phyloP scores from a whole-genome alignment of 2,329 filamentous ascomycete species.

The Kalaharituber pfeilii region DNA sequence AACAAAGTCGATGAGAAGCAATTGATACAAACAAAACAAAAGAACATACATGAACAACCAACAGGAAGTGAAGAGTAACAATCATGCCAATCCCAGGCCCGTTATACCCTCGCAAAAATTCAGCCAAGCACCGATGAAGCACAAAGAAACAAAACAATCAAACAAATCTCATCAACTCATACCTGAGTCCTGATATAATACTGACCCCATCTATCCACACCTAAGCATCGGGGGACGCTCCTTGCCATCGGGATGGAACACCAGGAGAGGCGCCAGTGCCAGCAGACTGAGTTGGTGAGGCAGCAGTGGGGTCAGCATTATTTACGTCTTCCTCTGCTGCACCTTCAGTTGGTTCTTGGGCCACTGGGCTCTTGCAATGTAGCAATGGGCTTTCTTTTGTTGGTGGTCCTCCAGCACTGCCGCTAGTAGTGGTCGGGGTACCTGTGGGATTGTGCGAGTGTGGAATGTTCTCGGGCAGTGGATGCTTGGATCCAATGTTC shows the following conservation, averaged over 20 bases:
- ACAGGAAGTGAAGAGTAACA: neutral
- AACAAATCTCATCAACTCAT: constrained; percentile 2
- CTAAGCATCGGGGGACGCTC: constrained; percentile 3
- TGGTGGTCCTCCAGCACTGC: constrained; percentile 13
- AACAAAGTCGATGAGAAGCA: neutral
- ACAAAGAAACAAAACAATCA: neutral
- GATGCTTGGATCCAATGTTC: constrained; percentile 84
- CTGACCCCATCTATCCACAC: constrained; percentile 1
- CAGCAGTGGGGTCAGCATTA: constrained; percentile 9
- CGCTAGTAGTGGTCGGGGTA: constrained; percentile 14
- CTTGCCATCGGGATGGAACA: constrained; percentile 3
- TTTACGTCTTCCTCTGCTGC: constrained; percentile 14
- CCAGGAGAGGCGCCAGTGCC: neutral
- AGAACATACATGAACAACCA: neutral
- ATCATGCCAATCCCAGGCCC: neutral
- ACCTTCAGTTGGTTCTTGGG: constrained; percentile 18
- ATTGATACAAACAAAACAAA: neutral
- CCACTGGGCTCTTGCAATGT: constrained; percentile 19
- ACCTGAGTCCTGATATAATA: neutral
- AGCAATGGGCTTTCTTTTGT: constrained; percentile 18
- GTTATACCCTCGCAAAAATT: neutral
- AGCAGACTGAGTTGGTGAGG: neutral
- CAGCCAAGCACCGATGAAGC: neutral
- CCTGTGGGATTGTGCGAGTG: constrained; percentile 31
- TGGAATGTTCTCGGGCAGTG: constrained; percentile 85